phyloP scores from a whole-genome alignment of 768 basidiomycete genomes.

The Tulasnella sp. region DNA sequence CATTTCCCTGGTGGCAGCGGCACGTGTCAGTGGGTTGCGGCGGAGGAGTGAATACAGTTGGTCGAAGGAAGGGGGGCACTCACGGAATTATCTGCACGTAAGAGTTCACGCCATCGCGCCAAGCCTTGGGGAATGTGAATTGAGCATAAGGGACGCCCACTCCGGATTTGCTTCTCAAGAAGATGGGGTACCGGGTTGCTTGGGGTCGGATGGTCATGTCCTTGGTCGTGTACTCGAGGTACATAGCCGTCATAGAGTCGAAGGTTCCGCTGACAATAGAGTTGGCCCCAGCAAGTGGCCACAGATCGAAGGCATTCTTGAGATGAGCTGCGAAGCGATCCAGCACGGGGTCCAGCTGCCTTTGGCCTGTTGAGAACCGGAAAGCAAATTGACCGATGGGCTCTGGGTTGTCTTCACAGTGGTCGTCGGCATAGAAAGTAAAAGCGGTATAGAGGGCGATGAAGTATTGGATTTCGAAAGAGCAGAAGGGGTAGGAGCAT shows the following conservation, averaged over 20 bases:
- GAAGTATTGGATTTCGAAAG: constrained; percentile 35
- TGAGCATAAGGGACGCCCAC: not conserved
- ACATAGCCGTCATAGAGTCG: constrained; percentile 38
- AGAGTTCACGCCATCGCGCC: not conserved
- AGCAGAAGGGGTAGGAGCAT: not conserved
- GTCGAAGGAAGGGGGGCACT: not conserved
- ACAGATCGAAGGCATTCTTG: constrained; percentile 35
- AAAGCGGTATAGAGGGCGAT: constrained; percentile 44
- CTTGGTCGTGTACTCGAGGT: constrained; percentile 37
- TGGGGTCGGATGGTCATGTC: constrained; percentile 32
- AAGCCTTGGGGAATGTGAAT: not conserved
- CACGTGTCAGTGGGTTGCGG: not conserved
- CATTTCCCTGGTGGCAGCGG: not conserved
- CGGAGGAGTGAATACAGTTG: not conserved
- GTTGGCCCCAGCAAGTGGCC: constrained; percentile 35
- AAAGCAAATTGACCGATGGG: constrained; percentile 39
- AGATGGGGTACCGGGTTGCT: constrained; percentile 3
- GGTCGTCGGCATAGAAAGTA: constrained; percentile 41
- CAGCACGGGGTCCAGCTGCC: constrained; percentile 37
- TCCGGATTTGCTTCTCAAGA: not conserved
- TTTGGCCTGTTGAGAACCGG: constrained; percentile 34
- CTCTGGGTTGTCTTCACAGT: constrained; percentile 32
- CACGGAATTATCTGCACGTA: constrained; percentile 15
- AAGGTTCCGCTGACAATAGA: constrained; percentile 40
- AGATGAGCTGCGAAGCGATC: constrained; percentile 39